Evolutionary conservation across 306 rosid species (phyloP), one percentile per base, ranked within the genome.

Genomic region (Elaeagnus macrophylla): DNA sequence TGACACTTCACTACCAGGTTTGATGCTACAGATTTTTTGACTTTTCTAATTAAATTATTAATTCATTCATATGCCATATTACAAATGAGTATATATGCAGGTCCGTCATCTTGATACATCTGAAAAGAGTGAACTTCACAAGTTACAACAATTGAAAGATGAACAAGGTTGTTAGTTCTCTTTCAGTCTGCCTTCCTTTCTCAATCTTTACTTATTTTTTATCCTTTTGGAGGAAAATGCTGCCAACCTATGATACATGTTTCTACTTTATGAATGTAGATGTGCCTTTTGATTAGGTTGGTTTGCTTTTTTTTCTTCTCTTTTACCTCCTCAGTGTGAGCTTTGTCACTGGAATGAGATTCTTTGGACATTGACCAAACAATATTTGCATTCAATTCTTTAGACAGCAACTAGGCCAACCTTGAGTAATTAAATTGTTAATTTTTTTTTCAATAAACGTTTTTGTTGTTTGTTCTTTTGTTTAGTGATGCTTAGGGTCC

Each of bases 91-190:
- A 20, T 51, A 37, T 49, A 61, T 67, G 53, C 75, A 93, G 99
- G 99, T 93, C 77, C 90, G 96, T 38, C 96, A 93, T 85, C 90
- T 93, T 51, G 99, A 93, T 83, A 93, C 96, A 44, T 93, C 99
- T 39, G 99, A 93, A 69, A 93, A 88, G 71, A 93, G 99, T 75
- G 99, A 93, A 69, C 99, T 93, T 48, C 77, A 93, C 73, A 93
- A 87, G 79, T 68, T 93, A 60, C 99, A 93, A 60, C 95, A 78
- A 70, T 74, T 93, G 78, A 93, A 93, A 77, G 99, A 93, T 70
- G 99, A 93, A 66, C 99, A 93, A 84, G 99, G 99, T 88, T 14
- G 48, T 56, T 25, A 20, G 47, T 48, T 53, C 49, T 49, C 56
- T 41, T 38, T 8, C 17, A 18, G 6, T 32, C 60, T 14, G 9